phyloP scores from a whole-genome alignment of 2,329 filamentous ascomycete species.

The Chrysoporthe austroafricana region DNA sequence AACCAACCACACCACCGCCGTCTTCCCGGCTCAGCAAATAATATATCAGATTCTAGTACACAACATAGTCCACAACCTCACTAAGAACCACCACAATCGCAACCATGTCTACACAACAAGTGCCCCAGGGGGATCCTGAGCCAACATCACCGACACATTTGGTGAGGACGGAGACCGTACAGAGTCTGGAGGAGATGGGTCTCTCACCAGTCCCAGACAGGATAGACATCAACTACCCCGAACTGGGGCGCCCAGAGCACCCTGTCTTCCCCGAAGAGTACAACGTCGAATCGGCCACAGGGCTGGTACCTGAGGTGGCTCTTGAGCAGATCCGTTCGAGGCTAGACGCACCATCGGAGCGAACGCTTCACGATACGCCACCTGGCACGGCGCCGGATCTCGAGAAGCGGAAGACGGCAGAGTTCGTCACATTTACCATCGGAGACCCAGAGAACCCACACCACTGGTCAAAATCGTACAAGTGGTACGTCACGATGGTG shows the following conservation, averaged over 20 bases:
- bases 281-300: background rate
- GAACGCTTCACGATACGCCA: background rate
- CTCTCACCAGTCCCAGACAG: background rate
- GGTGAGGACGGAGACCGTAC: background rate
- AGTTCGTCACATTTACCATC: conserved; percentile 14
- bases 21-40: background rate
- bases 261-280: conserved; percentile 10
- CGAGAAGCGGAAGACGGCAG: conserved; percentile 3
- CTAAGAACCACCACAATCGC: background rate
- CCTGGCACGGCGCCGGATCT: background rate
- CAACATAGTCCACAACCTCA: background rate
- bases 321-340: conserved; percentile 12
- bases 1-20: background rate
- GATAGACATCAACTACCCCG: conserved; percentile 8
- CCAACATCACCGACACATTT: background rate
- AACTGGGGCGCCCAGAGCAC: conserved; percentile 1
- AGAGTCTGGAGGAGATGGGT: conserved; percentile 10
- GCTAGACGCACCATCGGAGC: background rate
- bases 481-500: conserved; percentile 13
- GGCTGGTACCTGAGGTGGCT: conserved; percentile 8
- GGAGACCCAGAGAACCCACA: conserved; percentile 6
- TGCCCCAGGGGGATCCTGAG: conserved; percentile 1
- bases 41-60: no score
- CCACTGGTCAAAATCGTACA: conserved; percentile 8
- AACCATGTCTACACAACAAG: conserved; percentile 3